phyloP scores from a whole-genome alignment of 139 green algal genomes.

The Pleodorina starrii region DNA sequence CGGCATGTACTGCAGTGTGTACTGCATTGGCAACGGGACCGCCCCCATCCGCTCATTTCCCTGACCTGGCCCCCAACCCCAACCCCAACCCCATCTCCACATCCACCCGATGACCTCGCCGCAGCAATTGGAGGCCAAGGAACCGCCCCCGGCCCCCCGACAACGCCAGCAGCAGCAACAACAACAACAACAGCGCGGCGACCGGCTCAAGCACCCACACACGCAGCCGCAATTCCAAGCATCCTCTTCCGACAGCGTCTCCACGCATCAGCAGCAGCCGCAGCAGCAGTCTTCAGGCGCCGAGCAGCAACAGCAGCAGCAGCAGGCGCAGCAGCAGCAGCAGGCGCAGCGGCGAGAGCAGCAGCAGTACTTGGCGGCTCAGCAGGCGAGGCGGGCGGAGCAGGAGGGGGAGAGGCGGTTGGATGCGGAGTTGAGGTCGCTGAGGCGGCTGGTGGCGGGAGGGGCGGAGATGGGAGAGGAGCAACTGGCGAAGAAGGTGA shows the following conservation, averaged over 20 bases:
- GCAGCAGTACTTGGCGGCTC: neutral
- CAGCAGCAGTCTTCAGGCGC: neutral
- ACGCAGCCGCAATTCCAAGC: too few species aligned
- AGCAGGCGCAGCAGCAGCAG: neutral
- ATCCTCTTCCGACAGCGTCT: too few species aligned
- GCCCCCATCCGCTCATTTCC: too few species aligned
- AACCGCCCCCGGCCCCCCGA: neutral
- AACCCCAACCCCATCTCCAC: too few species aligned
- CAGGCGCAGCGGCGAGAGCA: neutral
- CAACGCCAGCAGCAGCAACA: constrained; percentile 10
- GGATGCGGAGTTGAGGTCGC: neutral
- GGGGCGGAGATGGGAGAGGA: neutral
- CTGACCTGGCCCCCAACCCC: too few species aligned
- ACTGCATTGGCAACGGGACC: too few species aligned
- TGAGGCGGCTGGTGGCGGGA: neutral
- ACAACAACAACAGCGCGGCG: neutral
- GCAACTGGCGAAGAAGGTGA: constrained; percentile 1
- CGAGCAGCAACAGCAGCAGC: neutral
- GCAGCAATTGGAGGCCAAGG: neutral
- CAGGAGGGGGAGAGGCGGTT: neutral
- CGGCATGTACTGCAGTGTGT: too few species aligned
- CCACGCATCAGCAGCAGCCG: neutral
- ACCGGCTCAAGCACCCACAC: too few species aligned
- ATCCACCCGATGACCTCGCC: too few species aligned
- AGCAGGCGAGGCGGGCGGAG: neutral